These are phyloP conservation scores for Rhizopogon roseolus DNA, from an alignment of 768 basidiomycete genomes.

Conservation along the genomic window DNA sequence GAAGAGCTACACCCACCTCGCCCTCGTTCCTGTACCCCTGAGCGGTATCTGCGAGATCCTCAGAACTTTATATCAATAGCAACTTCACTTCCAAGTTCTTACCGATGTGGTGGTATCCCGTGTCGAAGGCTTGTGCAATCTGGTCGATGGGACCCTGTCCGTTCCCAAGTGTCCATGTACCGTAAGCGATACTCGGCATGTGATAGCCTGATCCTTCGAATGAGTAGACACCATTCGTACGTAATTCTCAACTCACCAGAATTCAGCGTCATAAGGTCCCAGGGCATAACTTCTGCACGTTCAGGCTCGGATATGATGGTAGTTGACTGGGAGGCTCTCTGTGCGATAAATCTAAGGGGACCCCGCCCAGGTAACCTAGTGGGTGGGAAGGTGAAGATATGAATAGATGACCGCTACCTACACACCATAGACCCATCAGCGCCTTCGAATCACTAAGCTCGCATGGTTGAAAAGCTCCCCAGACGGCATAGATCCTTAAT, in stretches of 20 bases:
- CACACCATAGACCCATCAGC: no score
- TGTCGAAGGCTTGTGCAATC: conserved; percentile 57
- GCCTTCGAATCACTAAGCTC: no score
- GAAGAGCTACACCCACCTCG: conserved; percentile 35
- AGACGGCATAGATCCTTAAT: no score
- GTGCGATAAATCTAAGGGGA: background rate
- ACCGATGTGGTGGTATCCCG: conserved; percentile 64
- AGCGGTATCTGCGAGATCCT: conserved; percentile 44
- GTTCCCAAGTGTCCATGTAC: conserved; percentile 62
- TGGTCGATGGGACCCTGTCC: conserved; percentile 47
- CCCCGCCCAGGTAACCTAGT: no score
- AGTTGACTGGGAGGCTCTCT: background rate
- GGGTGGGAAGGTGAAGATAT: background rate
- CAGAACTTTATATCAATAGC: background rate
- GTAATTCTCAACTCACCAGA: conserved; percentile 38
- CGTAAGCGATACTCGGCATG: conserved; percentile 51
- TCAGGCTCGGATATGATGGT: background rate
- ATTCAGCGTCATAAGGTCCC: conserved; percentile 54
- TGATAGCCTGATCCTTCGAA: conserved; percentile 29
- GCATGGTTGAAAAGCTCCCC: no score
- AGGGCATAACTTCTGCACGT: conserved; percentile 41
- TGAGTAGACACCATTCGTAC: background rate
- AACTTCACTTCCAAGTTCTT: conserved; percentile 10
- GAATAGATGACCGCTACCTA: no score
- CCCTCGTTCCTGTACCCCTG: conserved; percentile 57